Conservation (phyloP, 2,329 filamentous ascomycete genomes). For the Xylaria sp. region DNA sequence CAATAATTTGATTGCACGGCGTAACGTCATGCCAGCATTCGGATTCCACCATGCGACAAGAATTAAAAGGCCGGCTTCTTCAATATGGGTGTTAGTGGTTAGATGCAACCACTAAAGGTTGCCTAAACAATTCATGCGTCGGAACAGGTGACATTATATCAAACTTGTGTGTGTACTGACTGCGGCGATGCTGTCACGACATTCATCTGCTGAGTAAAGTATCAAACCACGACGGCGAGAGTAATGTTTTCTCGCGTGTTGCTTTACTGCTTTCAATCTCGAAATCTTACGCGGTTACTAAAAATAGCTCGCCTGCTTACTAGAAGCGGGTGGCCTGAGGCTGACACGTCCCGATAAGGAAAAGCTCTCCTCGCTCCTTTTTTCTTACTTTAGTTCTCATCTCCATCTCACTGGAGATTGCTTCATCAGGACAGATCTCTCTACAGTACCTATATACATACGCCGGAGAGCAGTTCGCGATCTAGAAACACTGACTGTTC, state of each 20-base stretch:
- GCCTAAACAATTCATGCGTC: neutral
- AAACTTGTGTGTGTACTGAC: neutral
- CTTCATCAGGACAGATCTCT: constrained; percentile 38
- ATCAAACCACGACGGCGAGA: neutral
- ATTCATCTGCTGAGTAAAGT: constrained; percentile 32
- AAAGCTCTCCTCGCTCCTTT: constrained; percentile 28
- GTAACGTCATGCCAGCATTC: neutral
- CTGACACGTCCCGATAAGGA: constrained; percentile 28
- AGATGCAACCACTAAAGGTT: neutral
- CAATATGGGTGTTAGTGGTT: neutral
- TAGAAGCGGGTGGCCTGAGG: constrained; percentile 30
- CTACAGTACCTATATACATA: constrained; percentile 1
- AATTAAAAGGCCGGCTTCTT: no score
- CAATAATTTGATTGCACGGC: neutral
- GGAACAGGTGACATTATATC: neutral
- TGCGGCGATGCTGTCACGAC: constrained; percentile 10
- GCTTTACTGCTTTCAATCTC: constrained; percentile 31
- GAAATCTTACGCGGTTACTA: constrained; percentile 36
- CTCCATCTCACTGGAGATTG: constrained; percentile 21
- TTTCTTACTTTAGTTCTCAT: constrained; percentile 34
- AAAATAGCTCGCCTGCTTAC: constrained; percentile 39
- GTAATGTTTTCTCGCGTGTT: constrained; percentile 22
- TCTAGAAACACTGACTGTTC: neutral
- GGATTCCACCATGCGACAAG: no score
- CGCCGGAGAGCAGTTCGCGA: constrained; percentile 5